Percentiles rank a stretch among this genome's conserved stretches.
Conservation (phyloP, 202 grass and related monocot genomes). For the Miscanthus sacchariflorus region DNA sequence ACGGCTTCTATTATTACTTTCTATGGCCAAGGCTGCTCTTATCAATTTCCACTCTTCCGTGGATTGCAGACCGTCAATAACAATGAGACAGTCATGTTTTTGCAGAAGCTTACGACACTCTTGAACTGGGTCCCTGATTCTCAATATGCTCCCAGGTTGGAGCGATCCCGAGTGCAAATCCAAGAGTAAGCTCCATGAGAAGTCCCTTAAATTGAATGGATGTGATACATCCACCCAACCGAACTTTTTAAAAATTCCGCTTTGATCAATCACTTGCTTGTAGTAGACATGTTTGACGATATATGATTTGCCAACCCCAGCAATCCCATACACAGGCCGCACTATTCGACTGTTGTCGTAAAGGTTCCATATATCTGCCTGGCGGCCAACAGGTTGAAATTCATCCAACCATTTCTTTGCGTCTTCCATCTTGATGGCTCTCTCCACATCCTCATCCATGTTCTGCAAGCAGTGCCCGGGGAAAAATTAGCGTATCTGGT, state of each 20-base stretch:
- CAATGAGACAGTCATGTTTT: neutral
- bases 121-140: neutral
- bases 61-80: neutral
- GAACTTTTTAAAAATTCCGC: too few species aligned
- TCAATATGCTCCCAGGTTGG: neutral
- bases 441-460: too few species aligned
- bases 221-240: constrained; percentile 14
- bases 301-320: constrained; percentile 15
- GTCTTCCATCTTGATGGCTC: too few species aligned
- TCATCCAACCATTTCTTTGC: neutral
- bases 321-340: neutral
- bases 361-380: neutral
- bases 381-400: neutral
- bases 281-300: neutral
- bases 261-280: too few species aligned
- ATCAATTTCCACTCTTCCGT: neutral
- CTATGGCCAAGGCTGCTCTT: neutral
- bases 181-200: neutral
- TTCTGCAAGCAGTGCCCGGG: too few species aligned
- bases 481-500: too few species aligned
- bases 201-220: neutral
- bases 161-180: neutral
- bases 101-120: neutral
- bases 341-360: neutral
- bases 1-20: neutral